phyloP scores from a whole-genome alignment of 2,329 filamentous ascomycete species.

The Botrytis paeoniae region DNA sequence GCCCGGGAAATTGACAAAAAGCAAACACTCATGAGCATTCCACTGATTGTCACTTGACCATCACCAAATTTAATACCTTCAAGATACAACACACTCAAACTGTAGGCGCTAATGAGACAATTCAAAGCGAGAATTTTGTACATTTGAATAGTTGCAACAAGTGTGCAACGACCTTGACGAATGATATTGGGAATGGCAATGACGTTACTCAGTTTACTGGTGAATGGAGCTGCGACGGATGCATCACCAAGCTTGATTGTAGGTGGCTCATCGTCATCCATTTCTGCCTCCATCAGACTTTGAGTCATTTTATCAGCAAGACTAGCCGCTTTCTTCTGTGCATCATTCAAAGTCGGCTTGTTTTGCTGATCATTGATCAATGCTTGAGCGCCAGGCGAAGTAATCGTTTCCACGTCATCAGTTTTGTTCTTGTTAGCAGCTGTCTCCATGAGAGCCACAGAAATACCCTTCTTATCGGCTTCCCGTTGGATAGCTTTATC shows the following conservation, averaged over 20 bases:
- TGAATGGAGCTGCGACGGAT: slow-evolving; percentile 95
- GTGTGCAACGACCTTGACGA: slow-evolving; percentile 92
- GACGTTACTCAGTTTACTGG: slow-evolving; percentile 94
- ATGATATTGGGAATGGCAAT: slow-evolving; percentile 98
- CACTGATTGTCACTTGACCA: slow-evolving; percentile 96
- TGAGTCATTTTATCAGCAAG: slow-evolving; percentile 84
- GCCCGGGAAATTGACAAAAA: slow-evolving; percentile 98
- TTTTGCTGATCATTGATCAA: slow-evolving; percentile 53
- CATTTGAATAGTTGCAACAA: slow-evolving; percentile 99
- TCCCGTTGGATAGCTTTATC: slow-evolving; percentile 87
- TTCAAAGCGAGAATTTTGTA: slow-evolving; percentile 99
- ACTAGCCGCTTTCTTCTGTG: slow-evolving; percentile 68
- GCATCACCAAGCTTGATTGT: slow-evolving; percentile 96
- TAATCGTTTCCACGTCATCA: slow-evolving; percentile 60
- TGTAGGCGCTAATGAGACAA: slow-evolving; percentile 97
- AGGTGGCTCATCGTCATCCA: slow-evolving; percentile 84
- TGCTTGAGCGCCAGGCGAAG: slow-evolving; percentile 62
- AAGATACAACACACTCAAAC: slow-evolving; percentile 89
- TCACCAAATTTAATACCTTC: slow-evolving; percentile 99
- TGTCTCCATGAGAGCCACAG: slow-evolving; percentile 50
- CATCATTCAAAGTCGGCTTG: slow-evolving; percentile 57
- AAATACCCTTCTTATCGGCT: slow-evolving; percentile 72
- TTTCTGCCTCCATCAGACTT: slow-evolving; percentile 84
- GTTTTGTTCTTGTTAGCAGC: slow-evolving; percentile 52
- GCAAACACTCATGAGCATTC: slow-evolving; percentile 99